Conservation (phyloP, 805 yeast genomes). For the Candida boidinii region DNA sequence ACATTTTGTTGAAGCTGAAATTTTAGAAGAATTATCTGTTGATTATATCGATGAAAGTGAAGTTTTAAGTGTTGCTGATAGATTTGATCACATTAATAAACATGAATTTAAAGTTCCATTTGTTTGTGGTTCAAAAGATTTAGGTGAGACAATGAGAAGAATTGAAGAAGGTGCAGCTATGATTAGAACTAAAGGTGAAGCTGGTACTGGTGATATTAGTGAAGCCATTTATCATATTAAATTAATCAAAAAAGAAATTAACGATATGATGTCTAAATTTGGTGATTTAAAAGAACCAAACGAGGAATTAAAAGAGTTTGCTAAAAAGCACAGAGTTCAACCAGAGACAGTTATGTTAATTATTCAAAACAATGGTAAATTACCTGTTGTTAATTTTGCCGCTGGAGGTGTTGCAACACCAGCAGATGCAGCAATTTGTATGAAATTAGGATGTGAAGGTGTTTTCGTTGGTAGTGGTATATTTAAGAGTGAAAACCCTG, state of each 20-base stretch:
- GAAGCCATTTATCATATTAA: slow-evolving; percentile 75
- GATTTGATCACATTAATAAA: slow-evolving; percentile 55
- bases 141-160: slow-evolving; percentile 77
- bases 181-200: slow-evolving; percentile 84
- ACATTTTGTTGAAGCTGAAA: slow-evolving; percentile 74
- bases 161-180: slow-evolving; percentile 79
- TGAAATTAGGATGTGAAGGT: slow-evolving; percentile 76
- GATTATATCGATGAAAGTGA: slow-evolving; percentile 83
- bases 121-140: slow-evolving; percentile 76
- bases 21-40: slow-evolving; percentile 59
- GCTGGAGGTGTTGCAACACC: slow-evolving; percentile 90
- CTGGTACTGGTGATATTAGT: slow-evolving; percentile 81
- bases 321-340: slow-evolving; percentile 54
- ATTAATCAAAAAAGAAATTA: slow-evolving; percentile 48
- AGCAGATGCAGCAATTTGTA: slow-evolving; percentile 77
- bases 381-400: slow-evolving; percentile 80
- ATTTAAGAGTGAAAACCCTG: slow-evolving; percentile 68
- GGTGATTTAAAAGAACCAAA: slow-evolving; percentile 3
- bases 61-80: slow-evolving; percentile 78
- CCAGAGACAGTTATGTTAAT: slow-evolving; percentile 40
- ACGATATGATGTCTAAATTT: slow-evolving; percentile 26
- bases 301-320: slow-evolving; percentile 40
- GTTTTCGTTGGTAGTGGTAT: slow-evolving; percentile 76
- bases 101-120: slow-evolving; percentile 59
- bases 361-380: slow-evolving; percentile 44